Evolutionary conservation across 768 basidiomycete genomes (phyloP), one percentile per base, ranked within the genome.

Genomic region (Amanita phalloides): DNA sequence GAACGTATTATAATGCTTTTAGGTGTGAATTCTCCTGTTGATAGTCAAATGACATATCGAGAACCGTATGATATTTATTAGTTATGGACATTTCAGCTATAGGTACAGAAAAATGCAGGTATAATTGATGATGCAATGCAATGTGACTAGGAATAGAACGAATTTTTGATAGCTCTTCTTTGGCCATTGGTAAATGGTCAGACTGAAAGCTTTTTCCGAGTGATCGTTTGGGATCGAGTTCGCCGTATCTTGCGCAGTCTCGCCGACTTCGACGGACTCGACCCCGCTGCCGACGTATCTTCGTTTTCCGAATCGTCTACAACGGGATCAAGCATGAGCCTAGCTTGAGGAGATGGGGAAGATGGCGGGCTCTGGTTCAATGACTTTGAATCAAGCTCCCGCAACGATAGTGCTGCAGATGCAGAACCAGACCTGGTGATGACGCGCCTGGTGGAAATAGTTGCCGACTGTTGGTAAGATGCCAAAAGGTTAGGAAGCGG

Each of bases 281-380:
- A 42, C 20, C 32, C n/a, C 21, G 14, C 30, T 17, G 33, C 39
- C 20, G 38, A 30, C 9, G 13, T 6, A 32, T 50, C 49, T 10
- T 50, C 49, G 30, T 35, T 42, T 13, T 49, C 48, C 23, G 48
- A 48, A 37, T 49, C 38, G 32, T 42, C 48, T 6, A 17, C 13
- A 21, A 47, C 35, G 5, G 35, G 20, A 13, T 17, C 13, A 23
- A 32, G 26, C 25, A 39, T 8, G 13, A 41, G 13, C 17, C 17
- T 25, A 9, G 11, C 20, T 33, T 11, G 38, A 23, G 49, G 41
- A 26, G 49, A 42, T 8, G 49, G 49, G 9, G 49, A 50, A 50
- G 39, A 14, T 6, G 38, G 49, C 32, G n/a, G 28, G 23, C 36
- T 49, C 32, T 23, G 13, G 7, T 32, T 28, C 13, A n/a, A n/a